Evolutionary conservation across 345 rosid species (phyloP).

Genomic region (Aquilaria malaccensis): DNA sequence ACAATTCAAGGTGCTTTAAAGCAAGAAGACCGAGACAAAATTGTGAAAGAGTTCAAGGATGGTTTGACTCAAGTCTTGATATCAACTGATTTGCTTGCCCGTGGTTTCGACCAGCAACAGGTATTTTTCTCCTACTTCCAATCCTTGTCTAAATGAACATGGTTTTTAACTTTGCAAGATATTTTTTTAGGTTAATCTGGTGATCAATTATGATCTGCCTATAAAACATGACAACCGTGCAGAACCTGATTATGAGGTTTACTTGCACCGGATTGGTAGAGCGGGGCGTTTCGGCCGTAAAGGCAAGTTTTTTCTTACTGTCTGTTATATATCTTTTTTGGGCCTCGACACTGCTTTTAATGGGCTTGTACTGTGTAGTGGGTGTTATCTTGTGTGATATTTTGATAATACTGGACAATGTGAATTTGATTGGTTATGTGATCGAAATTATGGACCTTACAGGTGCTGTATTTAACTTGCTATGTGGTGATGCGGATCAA

Average conservation of each 20-base stretch:
- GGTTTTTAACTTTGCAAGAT: conserved; percentile 4
- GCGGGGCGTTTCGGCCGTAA: conserved; percentile 97
- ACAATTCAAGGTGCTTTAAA: conserved; percentile 64
- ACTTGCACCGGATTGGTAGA: conserved; percentile 94
- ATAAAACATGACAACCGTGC: conserved; percentile 35
- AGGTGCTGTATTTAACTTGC: conserved; percentile 90
- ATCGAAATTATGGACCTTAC: conserved; percentile 1
- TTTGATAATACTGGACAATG: background rate
- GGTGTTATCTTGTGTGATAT: background rate
- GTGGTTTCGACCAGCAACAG: conserved; percentile 95
- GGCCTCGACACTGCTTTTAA: background rate
- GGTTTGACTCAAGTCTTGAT: conserved; percentile 83
- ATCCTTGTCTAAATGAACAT: background rate
- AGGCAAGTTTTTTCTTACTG: conserved; percentile 32
- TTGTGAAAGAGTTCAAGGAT: conserved; percentile 83
- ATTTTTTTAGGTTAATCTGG: conserved; percentile 67
- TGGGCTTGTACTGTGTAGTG: background rate
- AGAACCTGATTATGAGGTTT: conserved; percentile 85
- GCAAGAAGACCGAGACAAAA: conserved; percentile 69
- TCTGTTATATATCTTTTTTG: background rate
- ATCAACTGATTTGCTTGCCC: conserved; percentile 81
- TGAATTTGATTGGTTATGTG: conserved; percentile 1
- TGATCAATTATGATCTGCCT: conserved; percentile 78
- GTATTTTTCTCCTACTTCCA: conserved; percentile 21
- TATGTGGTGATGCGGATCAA: conserved; percentile 38